phyloP scores from a whole-genome alignment of 2,329 filamentous ascomycete species.

The Sporothrix pallida region DNA sequence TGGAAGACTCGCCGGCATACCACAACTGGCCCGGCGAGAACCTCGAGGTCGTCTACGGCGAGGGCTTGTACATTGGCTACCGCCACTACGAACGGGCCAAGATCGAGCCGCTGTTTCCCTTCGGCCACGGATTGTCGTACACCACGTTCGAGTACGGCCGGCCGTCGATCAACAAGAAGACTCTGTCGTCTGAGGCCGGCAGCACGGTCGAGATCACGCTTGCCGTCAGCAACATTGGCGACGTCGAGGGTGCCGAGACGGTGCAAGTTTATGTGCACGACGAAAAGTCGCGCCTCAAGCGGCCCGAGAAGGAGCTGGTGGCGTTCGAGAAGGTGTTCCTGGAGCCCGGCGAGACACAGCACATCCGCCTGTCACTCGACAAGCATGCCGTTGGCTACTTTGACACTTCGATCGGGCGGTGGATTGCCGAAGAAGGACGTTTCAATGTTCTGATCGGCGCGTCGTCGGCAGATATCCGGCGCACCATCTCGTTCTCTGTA shows the following conservation, averaged over 20 bases:
- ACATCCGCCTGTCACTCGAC: constrained; percentile 54
- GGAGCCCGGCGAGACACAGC: constrained; percentile 60
- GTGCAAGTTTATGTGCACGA: constrained; percentile 73
- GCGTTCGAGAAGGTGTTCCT: constrained; percentile 71
- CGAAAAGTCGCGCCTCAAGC: constrained; percentile 64
- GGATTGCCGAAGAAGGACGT: constrained; percentile 69
- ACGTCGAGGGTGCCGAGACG: constrained; percentile 63
- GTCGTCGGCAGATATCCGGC: constrained; percentile 67
- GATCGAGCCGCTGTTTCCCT: constrained; percentile 69
- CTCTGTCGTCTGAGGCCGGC: constrained; percentile 45
- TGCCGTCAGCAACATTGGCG: constrained; percentile 61
- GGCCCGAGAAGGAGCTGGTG: constrained; percentile 73
- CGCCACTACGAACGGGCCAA: constrained; percentile 69
- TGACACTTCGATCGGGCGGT: constrained; percentile 62
- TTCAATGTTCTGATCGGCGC: constrained; percentile 68
- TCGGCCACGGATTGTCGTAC: constrained; percentile 77
- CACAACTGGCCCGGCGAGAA: constrained; percentile 77
- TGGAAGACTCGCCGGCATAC: constrained; percentile 72
- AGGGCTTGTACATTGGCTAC: constrained; percentile 76
- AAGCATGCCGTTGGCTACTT: constrained; percentile 66
- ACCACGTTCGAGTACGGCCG: constrained; percentile 70
- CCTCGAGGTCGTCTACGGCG: constrained; percentile 70
- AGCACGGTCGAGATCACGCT: constrained; percentile 53
- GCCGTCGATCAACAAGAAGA: constrained; percentile 47
- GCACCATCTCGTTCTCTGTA: constrained; percentile 58